Percentiles rank a stretch among this genome's conserved stretches.
Evolutionary conservation across 768 basidiomycete genomes (phyloP).

Genomic region (Mrakia gelida): DNA sequence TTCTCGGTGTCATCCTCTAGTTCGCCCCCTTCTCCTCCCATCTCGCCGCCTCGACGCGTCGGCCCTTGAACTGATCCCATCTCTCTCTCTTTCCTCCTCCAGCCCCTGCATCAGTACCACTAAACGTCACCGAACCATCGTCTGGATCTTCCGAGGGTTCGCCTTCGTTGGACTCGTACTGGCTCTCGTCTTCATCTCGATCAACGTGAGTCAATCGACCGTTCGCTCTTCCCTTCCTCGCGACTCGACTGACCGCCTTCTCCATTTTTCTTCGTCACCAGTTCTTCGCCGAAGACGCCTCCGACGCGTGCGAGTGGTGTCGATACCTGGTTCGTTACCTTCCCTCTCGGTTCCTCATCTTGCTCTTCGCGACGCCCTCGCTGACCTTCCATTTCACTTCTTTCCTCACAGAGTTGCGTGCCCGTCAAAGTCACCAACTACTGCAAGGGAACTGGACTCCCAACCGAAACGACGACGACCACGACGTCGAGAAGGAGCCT

Average conservation of each 20-base stretch:
- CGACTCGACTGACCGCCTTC: not conserved
- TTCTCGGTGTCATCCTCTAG: conserved; percentile 76
- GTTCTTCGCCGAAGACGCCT: conserved; percentile 67
- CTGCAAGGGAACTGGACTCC: conserved; percentile 29
- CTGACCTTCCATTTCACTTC: too few species aligned
- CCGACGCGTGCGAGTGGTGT: conserved; percentile 58
- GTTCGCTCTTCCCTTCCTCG: too few species aligned
- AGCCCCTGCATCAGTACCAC: conserved; percentile 76
- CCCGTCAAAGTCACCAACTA: not conserved
- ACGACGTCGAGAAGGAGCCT: not conserved
- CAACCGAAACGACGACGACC: conserved; percentile 1
- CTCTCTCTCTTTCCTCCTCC: not conserved
- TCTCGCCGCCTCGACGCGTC: too few species aligned
- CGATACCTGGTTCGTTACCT: conserved; percentile 28
- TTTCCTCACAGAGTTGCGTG: not conserved
- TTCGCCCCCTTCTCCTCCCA: not conserved
- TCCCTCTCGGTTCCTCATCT: not conserved
- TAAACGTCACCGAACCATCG: conserved; percentile 63
- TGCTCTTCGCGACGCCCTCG: not conserved
- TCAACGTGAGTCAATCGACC: conserved; percentile 83
- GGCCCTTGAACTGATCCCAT: not conserved
- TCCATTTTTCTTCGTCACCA: not conserved
- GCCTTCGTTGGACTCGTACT: conserved; percentile 72
- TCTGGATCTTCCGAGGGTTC: conserved; percentile 66
- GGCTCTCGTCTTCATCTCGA: conserved; percentile 71